Evolutionary conservation across 257 asterid genomes (phyloP).

Genomic region (Mentha longifolia): DNA sequence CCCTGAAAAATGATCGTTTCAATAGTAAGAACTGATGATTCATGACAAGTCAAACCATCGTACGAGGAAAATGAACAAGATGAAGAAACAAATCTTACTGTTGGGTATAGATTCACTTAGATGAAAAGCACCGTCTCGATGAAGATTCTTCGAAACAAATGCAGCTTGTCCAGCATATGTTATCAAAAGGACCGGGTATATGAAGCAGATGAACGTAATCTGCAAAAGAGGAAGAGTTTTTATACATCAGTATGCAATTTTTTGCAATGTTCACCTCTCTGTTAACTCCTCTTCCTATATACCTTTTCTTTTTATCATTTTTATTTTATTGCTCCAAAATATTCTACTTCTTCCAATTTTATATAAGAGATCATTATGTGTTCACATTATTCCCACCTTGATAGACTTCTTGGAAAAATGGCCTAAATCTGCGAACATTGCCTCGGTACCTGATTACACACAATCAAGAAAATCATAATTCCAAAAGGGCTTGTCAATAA

Average conservation of each 20-base stretch:
- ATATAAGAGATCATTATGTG: constrained; percentile 9
- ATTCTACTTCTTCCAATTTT: neutral
- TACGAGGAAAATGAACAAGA: constrained; percentile 41
- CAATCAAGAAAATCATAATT: constrained; percentile 23
- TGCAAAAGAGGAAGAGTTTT: constrained; percentile 44
- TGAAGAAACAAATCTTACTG: constrained; percentile 57
- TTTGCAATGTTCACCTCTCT: neutral
- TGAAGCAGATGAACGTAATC: constrained; percentile 73
- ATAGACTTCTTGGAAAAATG: constrained; percentile 91
- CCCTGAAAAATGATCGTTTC: constrained; percentile 47
- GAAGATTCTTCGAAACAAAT: constrained; percentile 52
- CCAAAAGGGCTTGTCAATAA: constrained; percentile 1
- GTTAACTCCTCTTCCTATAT: too few species aligned
- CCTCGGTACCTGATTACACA: constrained; percentile 74
- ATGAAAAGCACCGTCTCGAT: constrained; percentile 54
- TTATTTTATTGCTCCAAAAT: too few species aligned
- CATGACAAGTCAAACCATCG: constrained; percentile 27
- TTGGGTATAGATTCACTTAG: constrained; percentile 86
- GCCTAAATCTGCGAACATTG: constrained; percentile 89
- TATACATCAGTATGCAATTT: constrained; percentile 15
- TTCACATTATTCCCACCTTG: constrained; percentile 50
- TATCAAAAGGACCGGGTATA: constrained; percentile 81
- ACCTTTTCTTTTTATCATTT: too few species aligned
- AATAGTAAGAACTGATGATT: constrained; percentile 29
- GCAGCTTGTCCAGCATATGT: constrained; percentile 98